A percentile compares a stretch with the other conserved stretches of the same genome.
Evolutionary conservation across 192 early-diverging fungal species (phyloP).

Genomic region (Coemansia sp.): DNA sequence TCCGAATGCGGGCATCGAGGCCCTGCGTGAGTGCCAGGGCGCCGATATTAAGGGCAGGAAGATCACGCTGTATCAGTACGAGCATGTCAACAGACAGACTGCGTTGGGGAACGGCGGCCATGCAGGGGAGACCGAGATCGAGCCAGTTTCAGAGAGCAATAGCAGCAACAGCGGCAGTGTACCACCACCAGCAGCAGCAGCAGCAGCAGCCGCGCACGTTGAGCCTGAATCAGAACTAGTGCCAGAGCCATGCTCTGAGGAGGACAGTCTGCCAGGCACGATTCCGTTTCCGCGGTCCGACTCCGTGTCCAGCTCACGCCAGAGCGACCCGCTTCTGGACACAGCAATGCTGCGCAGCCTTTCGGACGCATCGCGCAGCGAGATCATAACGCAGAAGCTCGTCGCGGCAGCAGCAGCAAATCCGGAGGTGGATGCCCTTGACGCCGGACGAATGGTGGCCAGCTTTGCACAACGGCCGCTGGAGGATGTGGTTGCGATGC

Average conservation of each 20-base stretch:
- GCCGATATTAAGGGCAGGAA: conserved; percentile 55
- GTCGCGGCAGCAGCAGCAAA: conserved; percentile 36
- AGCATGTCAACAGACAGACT: conserved; percentile 46
- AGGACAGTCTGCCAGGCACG: background rate
- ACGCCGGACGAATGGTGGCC: conserved; percentile 26
- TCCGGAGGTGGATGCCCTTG: conserved; percentile 35
- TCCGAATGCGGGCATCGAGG: conserved; percentile 43
- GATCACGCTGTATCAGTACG: conserved; percentile 55
- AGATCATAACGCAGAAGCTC: conserved; percentile 49
- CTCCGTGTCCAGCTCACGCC: conserved; percentile 19
- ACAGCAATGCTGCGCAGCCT: conserved; percentile 37
- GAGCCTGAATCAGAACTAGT: conserved; percentile 1
- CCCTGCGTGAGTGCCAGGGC: conserved; percentile 48
- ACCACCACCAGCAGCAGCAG: no score
- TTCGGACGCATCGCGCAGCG: conserved; percentile 35
- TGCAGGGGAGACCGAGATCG: background rate
- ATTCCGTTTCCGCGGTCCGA: conserved; percentile 30
- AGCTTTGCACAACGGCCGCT: conserved; percentile 31
- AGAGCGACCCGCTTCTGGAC: conserved; percentile 36
- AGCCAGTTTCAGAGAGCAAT: background rate
- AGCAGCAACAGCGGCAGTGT: background rate
- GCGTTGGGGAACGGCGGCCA: background rate
- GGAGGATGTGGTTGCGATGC: conserved; percentile 46
- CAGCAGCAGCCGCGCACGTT: background rate
- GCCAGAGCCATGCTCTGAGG: background rate